Evolutionary conservation across 148 eudicot species (phyloP).

Genomic region (Euryodendron excelsum): DNA sequence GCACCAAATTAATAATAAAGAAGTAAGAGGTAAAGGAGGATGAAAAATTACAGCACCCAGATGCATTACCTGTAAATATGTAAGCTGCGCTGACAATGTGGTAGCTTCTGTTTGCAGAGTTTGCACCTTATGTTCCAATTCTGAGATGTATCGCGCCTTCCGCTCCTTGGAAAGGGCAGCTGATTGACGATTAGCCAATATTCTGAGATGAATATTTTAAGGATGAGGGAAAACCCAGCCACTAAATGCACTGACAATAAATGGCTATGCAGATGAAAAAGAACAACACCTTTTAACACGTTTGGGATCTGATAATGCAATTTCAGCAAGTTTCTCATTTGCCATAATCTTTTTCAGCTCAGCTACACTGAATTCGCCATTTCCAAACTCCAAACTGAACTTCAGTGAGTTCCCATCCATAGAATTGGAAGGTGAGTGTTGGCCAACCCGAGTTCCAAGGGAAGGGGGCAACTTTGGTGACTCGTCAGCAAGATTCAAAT

Average conservation of each 20-base stretch:
- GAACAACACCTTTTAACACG: constrained; percentile 44
- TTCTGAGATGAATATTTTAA: constrained; percentile 24
- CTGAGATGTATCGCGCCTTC: constrained; percentile 42
- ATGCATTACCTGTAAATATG: constrained; percentile 37
- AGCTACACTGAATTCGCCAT: constrained; percentile 39
- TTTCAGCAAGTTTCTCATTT: constrained; percentile 49
- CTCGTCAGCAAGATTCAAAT: constrained; percentile 35
- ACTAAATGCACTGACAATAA: background rate
- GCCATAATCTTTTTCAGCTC: constrained; percentile 55
- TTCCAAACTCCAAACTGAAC: constrained; percentile 43
- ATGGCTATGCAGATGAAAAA: background rate
- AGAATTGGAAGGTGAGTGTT: constrained; percentile 34
- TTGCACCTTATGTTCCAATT: constrained; percentile 55
- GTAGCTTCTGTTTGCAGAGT: constrained; percentile 45
- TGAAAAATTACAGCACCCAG: background rate
- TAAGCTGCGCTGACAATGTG: constrained; percentile 41
- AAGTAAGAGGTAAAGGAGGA: background rate
- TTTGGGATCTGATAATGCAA: constrained; percentile 51
- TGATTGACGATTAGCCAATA: constrained; percentile 57
- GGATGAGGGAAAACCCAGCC: background rate
- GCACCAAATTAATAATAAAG: background rate
- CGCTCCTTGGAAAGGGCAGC: constrained; percentile 56
- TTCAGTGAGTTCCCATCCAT: constrained; percentile 30
- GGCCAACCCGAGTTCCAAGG: constrained; percentile 31
- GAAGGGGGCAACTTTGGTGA: constrained; percentile 33